Base-by-base conservation (phyloP, 306 rosid genomes). In the Malus sylvestris region DNA sequence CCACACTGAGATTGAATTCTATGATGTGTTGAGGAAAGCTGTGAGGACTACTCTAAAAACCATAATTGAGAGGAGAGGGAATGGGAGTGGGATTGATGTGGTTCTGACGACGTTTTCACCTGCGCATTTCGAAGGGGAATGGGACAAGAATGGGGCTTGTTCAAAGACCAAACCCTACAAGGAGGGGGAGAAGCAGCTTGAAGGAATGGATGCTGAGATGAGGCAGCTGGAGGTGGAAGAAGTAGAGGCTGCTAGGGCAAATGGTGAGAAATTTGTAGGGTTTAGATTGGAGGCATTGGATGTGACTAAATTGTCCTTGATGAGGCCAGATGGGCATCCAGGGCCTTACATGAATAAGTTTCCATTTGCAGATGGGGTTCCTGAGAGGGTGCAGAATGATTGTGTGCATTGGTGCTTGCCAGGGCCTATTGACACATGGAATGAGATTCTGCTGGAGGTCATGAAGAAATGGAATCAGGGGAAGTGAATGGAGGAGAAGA, bases 331-430 rank as follows among this genome's bases (percentile, higher is more conserved):
- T 80, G 97, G 97, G 22, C 98, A 94, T 40, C 98, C 98, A 0
- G 98, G 98, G 42, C 91, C 96, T 72, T 94, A 90, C 22, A 94
- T 94, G 98, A 33, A 91, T 55, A 91, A 94, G 27, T 87, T 82
- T 80, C 98, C 98, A 13, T 87, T 87, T 84, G 87, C 83, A 38
- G 78, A 91, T 79, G 90, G 93, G 19, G 75, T 84, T n/a, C 61
- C 42, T 40, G 96, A 91, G 42, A 85, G 80, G 7, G 88, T 94
- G 4, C 98, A 91, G 35, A 94, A 91, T 78, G 97, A 94, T 70
- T 94, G 98, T 83, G 94, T 91, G 59, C 98, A 94, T 81, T 94
- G 98, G 98, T 94, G 98, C 80, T 79, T 94, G 82, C 97, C 98
- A 0, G 98, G 98, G 18, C 87, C 98, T 65, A 71, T 93, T 15